Evolutionary conservation across 2,329 filamentous ascomycete species (phyloP).

Genomic region (Chrysoporthe austroafricana): DNA sequence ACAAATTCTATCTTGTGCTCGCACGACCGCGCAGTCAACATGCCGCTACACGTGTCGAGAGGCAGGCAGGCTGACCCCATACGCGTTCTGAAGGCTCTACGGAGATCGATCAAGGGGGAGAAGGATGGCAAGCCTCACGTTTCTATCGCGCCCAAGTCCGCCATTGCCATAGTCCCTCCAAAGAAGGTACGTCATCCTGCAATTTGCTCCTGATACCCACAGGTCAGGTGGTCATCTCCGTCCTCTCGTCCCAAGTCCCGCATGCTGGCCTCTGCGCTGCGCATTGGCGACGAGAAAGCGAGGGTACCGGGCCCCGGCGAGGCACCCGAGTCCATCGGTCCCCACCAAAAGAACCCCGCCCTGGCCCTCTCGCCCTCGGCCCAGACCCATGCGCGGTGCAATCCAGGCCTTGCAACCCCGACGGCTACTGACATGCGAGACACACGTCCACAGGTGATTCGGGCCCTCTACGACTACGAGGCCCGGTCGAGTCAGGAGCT

Average conservation of each 20-base stretch:
- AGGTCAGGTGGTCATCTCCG: constrained; percentile 3
- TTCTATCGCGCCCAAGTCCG: constrained; percentile 81
- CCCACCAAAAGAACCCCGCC: constrained; percentile 23
- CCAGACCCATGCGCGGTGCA: not conserved
- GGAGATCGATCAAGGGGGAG: constrained; percentile 90
- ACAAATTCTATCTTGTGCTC: not conserved
- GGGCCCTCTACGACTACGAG: constrained; percentile 91
- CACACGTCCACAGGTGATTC: constrained; percentile 73
- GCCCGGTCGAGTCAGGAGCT: constrained; percentile 78
- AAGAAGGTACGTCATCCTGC: constrained; percentile 74
- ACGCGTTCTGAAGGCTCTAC: constrained; percentile 67
- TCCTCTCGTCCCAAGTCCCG: constrained; percentile 1
- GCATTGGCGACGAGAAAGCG: constrained; percentile 17
- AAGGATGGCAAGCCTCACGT: constrained; percentile 69
- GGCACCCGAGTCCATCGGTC: constrained; percentile 17
- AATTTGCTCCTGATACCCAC: constrained; percentile 9
- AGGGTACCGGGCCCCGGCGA: constrained; percentile 8
- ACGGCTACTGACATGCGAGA: constrained; percentile 32
- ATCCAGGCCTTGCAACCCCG: not conserved
- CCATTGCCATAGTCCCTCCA: constrained; percentile 85
- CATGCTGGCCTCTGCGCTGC: constrained; percentile 9
- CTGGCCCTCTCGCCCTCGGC: constrained; percentile 15
- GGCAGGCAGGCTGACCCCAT: constrained; percentile 45
- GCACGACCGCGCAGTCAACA: constrained; percentile 8
- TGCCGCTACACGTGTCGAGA: constrained; percentile 18